A percentile compares a stretch with the other conserved stretches of the same genome.
Evolutionary conservation across 352 stramenopile genomes (phyloP).

Genomic region (Phytophthora pistaciae): DNA sequence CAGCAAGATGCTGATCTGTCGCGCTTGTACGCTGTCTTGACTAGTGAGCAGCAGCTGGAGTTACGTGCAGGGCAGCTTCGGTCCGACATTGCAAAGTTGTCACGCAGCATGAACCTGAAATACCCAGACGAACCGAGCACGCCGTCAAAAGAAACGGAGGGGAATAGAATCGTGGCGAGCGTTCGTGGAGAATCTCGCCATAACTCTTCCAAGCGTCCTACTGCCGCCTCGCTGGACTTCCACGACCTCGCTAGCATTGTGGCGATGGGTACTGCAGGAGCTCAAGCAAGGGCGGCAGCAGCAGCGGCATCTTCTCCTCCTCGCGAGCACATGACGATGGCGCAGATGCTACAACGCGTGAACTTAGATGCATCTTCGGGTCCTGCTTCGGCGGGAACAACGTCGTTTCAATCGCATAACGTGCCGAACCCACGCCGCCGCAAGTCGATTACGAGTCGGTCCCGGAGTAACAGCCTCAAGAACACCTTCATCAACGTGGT

Average conservation of each 20-base stretch:
- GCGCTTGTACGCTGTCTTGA: constrained; percentile 66
- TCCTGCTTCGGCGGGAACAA: constrained; percentile 6
- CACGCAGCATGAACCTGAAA: constrained; percentile 79
- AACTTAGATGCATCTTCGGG: constrained; percentile 30
- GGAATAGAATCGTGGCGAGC: constrained; percentile 22
- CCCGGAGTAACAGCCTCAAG: constrained; percentile 75
- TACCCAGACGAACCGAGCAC: constrained; percentile 51
- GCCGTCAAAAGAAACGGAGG: constrained; percentile 30
- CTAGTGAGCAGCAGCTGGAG: constrained; percentile 68
- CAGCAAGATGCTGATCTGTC: constrained; percentile 85
- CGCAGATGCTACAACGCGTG: constrained; percentile 42
- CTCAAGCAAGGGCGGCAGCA: constrained; percentile 23
- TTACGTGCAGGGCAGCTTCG: constrained; percentile 70
- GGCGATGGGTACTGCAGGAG: constrained; percentile 40
- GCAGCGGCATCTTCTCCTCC: constrained; percentile 20
- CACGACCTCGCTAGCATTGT: constrained; percentile 60
- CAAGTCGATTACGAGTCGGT: constrained; percentile 67
- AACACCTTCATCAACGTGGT: constrained; percentile 74
- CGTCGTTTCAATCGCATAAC: constrained; percentile 33
- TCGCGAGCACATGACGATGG: constrained; percentile 43
- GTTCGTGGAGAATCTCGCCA: constrained; percentile 6
- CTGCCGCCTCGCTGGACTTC: constrained; percentile 54
- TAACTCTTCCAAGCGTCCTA: constrained; percentile 30
- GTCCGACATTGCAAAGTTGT: constrained; percentile 76
- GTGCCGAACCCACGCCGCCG: constrained; percentile 53